phyloP scores from a whole-genome alignment of 345 rosid genomes.

The Citrus hindsii region DNA sequence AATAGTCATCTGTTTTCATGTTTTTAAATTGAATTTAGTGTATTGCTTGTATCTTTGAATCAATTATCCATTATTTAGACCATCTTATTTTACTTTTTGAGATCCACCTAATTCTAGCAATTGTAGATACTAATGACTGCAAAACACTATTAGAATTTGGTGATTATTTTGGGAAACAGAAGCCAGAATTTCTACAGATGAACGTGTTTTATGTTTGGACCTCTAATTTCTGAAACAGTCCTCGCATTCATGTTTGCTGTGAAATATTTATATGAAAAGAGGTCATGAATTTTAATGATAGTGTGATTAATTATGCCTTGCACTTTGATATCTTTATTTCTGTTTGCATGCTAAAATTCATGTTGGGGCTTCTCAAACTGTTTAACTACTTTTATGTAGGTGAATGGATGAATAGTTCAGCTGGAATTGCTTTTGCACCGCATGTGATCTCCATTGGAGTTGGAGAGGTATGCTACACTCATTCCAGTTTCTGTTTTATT shows the following conservation, averaged over 20 bases:
- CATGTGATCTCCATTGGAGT: constrained; percentile 76
- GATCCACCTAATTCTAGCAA: neutral
- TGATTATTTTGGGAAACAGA: neutral
- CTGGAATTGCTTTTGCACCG: constrained; percentile 93
- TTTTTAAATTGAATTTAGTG: neutral
- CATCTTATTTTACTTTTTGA: neutral
- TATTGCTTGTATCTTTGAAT: neutral
- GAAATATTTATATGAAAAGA: neutral
- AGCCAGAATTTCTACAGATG: neutral
- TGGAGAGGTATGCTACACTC: constrained; percentile 64
- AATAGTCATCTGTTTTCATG: neutral
- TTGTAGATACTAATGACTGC: neutral
- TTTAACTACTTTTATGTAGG: constrained; percentile 41
- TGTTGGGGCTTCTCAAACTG: neutral
- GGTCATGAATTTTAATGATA: neutral
- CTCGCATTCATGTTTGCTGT: neutral
- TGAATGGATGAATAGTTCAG: constrained; percentile 98
- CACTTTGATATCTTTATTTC: neutral
- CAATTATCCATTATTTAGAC: neutral
- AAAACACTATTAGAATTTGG: neutral
- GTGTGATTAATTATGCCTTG: neutral
- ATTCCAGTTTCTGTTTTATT: constrained; percentile 3
- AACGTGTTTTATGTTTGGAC: neutral
- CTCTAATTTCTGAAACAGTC: neutral
- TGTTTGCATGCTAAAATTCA: neutral